A percentile compares a stretch with the other conserved stretches of the same genome.
Evolutionary conservation across 306 rosid species (phyloP).

Genomic region (Spatholobus suberectus): DNA sequence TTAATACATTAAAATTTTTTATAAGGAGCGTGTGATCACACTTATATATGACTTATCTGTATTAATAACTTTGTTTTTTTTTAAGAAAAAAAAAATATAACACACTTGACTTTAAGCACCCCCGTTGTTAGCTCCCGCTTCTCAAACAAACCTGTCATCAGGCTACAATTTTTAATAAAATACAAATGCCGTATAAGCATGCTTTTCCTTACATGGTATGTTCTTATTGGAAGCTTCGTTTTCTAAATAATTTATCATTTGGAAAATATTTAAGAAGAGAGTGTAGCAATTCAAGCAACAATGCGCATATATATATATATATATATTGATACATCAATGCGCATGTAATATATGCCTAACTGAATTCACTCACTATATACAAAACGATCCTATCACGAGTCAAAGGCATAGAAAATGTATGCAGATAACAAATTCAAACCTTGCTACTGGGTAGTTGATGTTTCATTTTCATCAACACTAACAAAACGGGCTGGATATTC

Average conservation of each 20-base stretch:
- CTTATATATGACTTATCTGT: background rate
- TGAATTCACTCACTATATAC: background rate
- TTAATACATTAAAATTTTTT: background rate
- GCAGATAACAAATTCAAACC: slow-evolving; percentile 17
- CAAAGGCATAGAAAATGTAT: background rate
- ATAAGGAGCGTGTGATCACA: background rate
- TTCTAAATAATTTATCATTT: background rate
- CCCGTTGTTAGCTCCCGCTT: background rate
- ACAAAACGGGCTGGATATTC: background rate
- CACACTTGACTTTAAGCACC: background rate
- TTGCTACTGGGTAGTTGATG: slow-evolving; percentile 24
- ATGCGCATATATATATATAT: too few relatives aligned
- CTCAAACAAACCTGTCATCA: background rate
- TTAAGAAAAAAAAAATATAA: background rate
- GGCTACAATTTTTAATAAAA: background rate
- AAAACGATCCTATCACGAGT: background rate
- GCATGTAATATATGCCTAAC: background rate
- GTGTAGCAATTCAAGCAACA: slow-evolving; percentile 7
- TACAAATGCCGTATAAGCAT: slow-evolving; percentile 22
- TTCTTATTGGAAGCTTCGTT: slow-evolving; percentile 17
- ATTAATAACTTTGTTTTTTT: background rate
- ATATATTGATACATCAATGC: too few relatives aligned
- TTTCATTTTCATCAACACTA: slow-evolving; percentile 29
- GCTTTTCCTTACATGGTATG: background rate
- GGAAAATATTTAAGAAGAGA: slow-evolving; percentile 1